Conservation (phyloP, 306 rosid species). For the Castanospermum australe region DNA sequence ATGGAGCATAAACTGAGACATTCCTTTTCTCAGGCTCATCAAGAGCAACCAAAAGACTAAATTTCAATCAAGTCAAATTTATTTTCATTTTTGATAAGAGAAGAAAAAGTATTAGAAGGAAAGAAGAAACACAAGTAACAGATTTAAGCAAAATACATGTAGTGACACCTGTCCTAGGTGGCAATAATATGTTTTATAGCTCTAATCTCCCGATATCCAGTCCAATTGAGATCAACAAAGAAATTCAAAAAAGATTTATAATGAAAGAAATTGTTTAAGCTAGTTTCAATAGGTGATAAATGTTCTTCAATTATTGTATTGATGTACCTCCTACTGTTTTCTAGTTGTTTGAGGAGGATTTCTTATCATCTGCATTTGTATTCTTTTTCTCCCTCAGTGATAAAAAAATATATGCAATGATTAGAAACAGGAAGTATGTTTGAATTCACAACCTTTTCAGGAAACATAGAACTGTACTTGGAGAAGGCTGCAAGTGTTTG, state of each 20-base stretch:
- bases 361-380: neutral
- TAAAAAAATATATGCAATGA: neutral
- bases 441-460: constrained; percentile 83
- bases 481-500: constrained; percentile 58
- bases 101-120: neutral
- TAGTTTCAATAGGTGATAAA: neutral
- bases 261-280: neutral
- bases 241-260: neutral
- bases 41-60: constrained; percentile 5
- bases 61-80: neutral
- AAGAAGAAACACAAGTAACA: constrained; percentile 6
- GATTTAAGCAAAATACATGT: neutral
- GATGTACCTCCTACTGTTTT: constrained; percentile 11
- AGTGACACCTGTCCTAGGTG: neutral
- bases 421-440: constrained; percentile 8
- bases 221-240: constrained; percentile 6
- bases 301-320: constrained; percentile 3
- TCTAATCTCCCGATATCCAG: neutral
- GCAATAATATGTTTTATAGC: neutral
- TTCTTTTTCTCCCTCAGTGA: constrained; percentile 8
- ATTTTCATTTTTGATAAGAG: neutral
- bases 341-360: neutral
- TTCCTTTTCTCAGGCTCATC: neutral
- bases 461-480: constrained; percentile 75
- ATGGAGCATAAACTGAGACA: neutral